Evolutionary conservation across 352 stramenopile genomes (phyloP).

Genomic region (Pythium brachiatum): DNA sequence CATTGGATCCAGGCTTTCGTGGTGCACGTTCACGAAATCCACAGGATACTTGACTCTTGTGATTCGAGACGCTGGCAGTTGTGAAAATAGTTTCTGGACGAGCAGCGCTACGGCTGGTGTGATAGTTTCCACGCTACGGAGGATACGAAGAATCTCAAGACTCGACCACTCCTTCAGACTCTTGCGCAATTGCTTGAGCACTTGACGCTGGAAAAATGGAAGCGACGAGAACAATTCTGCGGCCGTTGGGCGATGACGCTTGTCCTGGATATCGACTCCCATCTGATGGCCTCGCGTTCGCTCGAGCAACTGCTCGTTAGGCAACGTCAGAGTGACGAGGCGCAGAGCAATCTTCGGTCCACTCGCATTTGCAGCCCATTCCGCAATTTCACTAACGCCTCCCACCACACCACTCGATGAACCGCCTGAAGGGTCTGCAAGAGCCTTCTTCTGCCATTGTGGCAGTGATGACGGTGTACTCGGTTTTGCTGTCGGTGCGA

Average conservation of each 20-base stretch:
- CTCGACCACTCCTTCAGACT: constrained; percentile 86
- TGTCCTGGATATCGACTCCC: constrained; percentile 57
- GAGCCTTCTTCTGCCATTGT: constrained; percentile 1
- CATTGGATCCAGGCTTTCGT: constrained; percentile 59
- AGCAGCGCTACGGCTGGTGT: constrained; percentile 63
- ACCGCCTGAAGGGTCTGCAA: neutral
- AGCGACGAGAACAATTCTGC: constrained; percentile 55
- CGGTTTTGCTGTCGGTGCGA: constrained; percentile 2
- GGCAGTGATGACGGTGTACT: neutral
- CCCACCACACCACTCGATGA: constrained; percentile 16
- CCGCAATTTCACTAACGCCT: constrained; percentile 49
- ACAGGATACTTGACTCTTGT: constrained; percentile 72
- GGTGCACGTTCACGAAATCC: constrained; percentile 58
- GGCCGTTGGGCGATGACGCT: constrained; percentile 29
- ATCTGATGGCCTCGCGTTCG: constrained; percentile 35
- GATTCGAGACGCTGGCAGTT: constrained; percentile 51
- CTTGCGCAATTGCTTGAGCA: constrained; percentile 59
- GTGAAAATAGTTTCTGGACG: constrained; percentile 71
- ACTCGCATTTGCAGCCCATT: constrained; percentile 43
- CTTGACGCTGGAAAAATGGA: constrained; percentile 72
- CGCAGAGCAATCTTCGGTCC: constrained; percentile 54
- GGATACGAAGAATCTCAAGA: constrained; percentile 75
- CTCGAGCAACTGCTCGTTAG: constrained; percentile 67
- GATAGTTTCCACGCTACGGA: constrained; percentile 59
- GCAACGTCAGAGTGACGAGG: constrained; percentile 76